phyloP scores from a whole-genome alignment of 176 grass and related monocot species.

The Rhipidocladum racemiflorum region DNA sequence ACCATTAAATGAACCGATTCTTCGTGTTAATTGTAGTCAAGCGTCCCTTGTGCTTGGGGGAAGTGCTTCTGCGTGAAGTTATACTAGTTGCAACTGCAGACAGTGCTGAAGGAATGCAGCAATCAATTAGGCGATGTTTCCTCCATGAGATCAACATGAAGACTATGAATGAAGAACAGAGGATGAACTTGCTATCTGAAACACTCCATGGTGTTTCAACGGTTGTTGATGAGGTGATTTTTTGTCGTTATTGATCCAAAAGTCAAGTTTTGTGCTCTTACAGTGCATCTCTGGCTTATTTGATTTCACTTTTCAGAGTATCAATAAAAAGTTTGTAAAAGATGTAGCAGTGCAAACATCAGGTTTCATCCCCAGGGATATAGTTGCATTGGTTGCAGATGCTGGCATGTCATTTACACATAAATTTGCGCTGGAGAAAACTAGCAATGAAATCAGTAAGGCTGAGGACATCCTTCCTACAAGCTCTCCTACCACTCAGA shows the following conservation, averaged over 20 bases:
- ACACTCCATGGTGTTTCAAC: constrained; percentile 46
- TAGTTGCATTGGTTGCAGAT: constrained; percentile 81
- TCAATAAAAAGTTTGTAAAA: constrained; percentile 70
- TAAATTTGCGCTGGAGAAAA: constrained; percentile 46
- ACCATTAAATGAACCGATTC: constrained; percentile 67
- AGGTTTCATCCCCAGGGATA: constrained; percentile 89
- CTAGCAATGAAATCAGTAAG: constrained; percentile 21
- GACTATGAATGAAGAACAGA: constrained; percentile 75
- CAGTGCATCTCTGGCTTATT: constrained; percentile 10
- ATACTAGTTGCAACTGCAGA: constrained; percentile 84
- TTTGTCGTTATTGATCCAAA: constrained; percentile 8
- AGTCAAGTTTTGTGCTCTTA: not conserved
- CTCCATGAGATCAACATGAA: constrained; percentile 89
- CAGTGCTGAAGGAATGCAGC: constrained; percentile 73
- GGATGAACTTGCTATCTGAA: constrained; percentile 70
- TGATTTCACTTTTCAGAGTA: constrained; percentile 54
- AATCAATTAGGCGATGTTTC: constrained; percentile 79
- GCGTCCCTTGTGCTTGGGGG: constrained; percentile 91
- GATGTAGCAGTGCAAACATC: constrained; percentile 71
- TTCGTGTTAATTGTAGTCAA: constrained; percentile 67
- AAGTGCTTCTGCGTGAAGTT: constrained; percentile 59
- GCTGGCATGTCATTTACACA: constrained; percentile 58
- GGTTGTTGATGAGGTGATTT: constrained; percentile 54
- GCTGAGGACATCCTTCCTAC: constrained; percentile 21
- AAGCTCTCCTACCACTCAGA: constrained; percentile 38